Evolutionary conservation across 2,329 filamentous ascomycete genomes (phyloP).

Genomic region (Hymenoscyphus fructigenus): DNA sequence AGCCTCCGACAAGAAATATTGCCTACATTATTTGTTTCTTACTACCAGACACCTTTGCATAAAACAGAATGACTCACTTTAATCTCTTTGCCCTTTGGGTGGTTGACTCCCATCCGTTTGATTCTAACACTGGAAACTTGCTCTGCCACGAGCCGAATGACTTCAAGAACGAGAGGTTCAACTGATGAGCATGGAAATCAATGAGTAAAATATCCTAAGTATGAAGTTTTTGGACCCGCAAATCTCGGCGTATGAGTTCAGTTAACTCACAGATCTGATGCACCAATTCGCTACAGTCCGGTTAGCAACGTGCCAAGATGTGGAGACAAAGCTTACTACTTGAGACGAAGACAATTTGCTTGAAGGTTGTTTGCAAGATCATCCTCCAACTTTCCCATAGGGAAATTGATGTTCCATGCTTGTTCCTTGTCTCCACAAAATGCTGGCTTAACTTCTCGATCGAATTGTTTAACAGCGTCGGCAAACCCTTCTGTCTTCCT

Average conservation of each 20-base stretch:
- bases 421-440: constrained; percentile 30
- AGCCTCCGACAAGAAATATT: constrained; percentile 30
- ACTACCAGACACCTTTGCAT: too few species aligned
- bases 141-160: constrained; percentile 42
- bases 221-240: too few species aligned
- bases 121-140: constrained; percentile 45
- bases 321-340: constrained; percentile 17
- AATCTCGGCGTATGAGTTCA: too few species aligned
- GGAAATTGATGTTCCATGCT: constrained; percentile 32
- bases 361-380: constrained; percentile 13
- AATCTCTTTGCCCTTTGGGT: constrained; percentile 44
- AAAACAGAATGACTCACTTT: constrained; percentile 37
- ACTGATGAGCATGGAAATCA: background rate
- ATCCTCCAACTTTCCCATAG: constrained; percentile 31
- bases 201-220: too few species aligned
- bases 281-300: background rate
- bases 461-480: constrained; percentile 36
- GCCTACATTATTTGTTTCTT: constrained; percentile 35
- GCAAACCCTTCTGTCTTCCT: constrained; percentile 28
- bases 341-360: background rate
- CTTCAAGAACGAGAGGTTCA: constrained; percentile 42
- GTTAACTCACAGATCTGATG: background rate
- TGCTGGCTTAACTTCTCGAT: constrained; percentile 33
- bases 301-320: background rate
- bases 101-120: constrained; percentile 33